Evolutionary conservation across 1,284 basidiomycete species (phyloP).

Genomic region (Rhodotorula sp.): DNA sequence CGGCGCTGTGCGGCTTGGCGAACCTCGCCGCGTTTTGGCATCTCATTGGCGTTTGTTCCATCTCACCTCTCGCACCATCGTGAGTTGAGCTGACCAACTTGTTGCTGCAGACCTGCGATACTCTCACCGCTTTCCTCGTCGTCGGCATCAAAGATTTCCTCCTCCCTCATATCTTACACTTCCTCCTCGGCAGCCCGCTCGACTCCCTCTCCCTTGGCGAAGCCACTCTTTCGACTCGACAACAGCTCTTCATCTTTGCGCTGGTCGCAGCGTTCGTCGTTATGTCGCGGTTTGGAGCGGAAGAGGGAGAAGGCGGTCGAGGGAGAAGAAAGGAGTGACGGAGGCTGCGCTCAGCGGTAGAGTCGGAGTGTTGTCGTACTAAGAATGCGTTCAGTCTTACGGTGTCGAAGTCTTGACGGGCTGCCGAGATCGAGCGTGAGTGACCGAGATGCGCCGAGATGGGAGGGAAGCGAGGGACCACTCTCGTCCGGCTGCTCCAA

Average conservation of each 20-base stretch:
- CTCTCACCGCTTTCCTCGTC: not conserved
- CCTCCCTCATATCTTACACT: not conserved
- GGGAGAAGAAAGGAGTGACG: not conserved
- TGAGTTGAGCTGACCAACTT: not conserved
- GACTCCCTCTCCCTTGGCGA: not conserved
- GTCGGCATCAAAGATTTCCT: not conserved
- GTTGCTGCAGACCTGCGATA: not conserved
- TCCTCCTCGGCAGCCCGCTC: not conserved
- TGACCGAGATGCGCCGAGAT: not conserved
- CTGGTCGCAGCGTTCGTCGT: not conserved
- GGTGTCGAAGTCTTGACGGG: too few species aligned
- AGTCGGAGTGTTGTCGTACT: too few species aligned
- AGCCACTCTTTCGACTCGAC: not conserved
- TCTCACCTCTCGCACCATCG: too few species aligned
- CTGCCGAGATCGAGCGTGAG: too few species aligned
- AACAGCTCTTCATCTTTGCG: not conserved
- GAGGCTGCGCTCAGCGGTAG: too few species aligned
- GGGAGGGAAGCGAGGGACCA: not conserved
- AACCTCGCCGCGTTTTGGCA: not conserved
- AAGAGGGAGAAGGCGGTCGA: not conserved
- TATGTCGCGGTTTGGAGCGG: too few species aligned
- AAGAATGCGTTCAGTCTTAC: too few species aligned
- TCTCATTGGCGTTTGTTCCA: not conserved
- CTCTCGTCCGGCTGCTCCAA: slow-evolving; percentile 45
- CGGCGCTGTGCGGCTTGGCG: not conserved